A percentile compares a stretch with the other conserved stretches of the same genome.
Evolutionary conservation across 164 flowering plant genomes (phyloP).

Genomic region (Dillenia turbinata): DNA sequence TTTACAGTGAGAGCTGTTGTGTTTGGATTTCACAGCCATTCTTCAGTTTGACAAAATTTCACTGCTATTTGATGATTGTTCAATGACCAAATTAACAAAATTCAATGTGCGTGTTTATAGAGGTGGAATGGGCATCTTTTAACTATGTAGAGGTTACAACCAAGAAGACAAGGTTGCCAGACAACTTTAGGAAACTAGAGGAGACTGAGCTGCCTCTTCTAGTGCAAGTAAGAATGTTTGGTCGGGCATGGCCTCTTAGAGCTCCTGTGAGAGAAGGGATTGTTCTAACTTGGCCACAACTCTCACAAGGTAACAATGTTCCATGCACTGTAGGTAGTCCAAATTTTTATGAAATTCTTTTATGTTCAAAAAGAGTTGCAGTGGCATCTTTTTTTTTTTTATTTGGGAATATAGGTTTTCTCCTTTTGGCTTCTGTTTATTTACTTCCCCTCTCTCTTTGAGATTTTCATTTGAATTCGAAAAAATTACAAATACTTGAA

Average conservation of each 20-base stretch:
- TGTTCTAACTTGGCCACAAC: slow-evolving; percentile 91
- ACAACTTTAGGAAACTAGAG: slow-evolving; percentile 69
- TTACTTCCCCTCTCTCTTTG: too few relatives aligned
- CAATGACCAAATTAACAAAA: too few relatives aligned
- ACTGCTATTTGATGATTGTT: too few relatives aligned
- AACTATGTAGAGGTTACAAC: slow-evolving; percentile 7
- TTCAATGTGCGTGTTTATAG: too few relatives aligned
- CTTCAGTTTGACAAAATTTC: slow-evolving; percentile 37
- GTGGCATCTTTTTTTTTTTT: too few relatives aligned
- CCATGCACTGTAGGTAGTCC: slow-evolving; percentile 78
- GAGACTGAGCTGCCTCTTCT: slow-evolving; percentile 77
- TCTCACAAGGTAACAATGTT: slow-evolving; percentile 37
- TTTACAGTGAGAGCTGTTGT: slow-evolving; percentile 64
- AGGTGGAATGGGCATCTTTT: too few relatives aligned
- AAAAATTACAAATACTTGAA: too few relatives aligned
- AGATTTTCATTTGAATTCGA: too few relatives aligned
- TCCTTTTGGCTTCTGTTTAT: too few relatives aligned
- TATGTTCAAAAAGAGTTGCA: too few relatives aligned
- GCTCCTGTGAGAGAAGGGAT: slow-evolving; percentile 76
- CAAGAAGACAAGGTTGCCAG: slow-evolving; percentile 40
- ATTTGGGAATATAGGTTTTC: too few relatives aligned
- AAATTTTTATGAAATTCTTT: not conserved
- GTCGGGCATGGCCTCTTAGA: slow-evolving; percentile 92
- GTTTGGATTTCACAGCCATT: slow-evolving; percentile 89
- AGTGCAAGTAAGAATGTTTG: slow-evolving; percentile 88